Percentiles rank a stretch among this genome's conserved stretches.
Conservation (phyloP, 371 early-diverging fungal genomes). For the Mucor saturninus region DNA sequence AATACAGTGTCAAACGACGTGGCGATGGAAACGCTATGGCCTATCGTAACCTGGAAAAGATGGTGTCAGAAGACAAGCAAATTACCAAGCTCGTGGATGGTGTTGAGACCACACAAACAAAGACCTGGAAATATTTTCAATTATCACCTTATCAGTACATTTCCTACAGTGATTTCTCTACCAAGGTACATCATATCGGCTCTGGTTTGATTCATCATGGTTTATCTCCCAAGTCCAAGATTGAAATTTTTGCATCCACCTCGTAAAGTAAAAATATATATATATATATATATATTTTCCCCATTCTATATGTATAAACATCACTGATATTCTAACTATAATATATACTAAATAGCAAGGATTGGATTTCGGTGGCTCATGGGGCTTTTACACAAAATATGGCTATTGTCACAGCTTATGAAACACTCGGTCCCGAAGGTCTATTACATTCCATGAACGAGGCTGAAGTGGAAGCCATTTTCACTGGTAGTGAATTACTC, state of each 20-base stretch:
- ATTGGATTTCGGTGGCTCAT: constrained; percentile 47
- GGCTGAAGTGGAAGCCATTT: constrained; percentile 61
- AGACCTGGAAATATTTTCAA: constrained; percentile 86
- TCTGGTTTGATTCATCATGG: constrained; percentile 71
- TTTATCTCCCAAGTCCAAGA: constrained; percentile 56
- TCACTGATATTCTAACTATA: too few species aligned
- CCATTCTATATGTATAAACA: too few species aligned
- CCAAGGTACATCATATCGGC: constrained; percentile 60
- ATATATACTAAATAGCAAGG: constrained; percentile 9
- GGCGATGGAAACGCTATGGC: constrained; percentile 65
- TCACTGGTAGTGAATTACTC: constrained; percentile 66
- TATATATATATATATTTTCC: neutral
- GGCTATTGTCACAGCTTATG: constrained; percentile 76
- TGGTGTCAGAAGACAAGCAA: constrained; percentile 81
- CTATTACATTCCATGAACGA: constrained; percentile 65
- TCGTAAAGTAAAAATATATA: constrained; percentile 45
- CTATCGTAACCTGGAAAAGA: constrained; percentile 64
- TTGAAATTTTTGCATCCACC: constrained; percentile 75
- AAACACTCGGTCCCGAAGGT: constrained; percentile 74
- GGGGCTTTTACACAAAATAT: constrained; percentile 54
- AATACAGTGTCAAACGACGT: constrained; percentile 55
- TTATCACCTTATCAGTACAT: constrained; percentile 72
- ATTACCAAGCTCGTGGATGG: constrained; percentile 71
- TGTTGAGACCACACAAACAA: constrained; percentile 72
- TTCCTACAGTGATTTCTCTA: constrained; percentile 65